Percentiles rank a stretch among this genome's conserved stretches.
These are phyloP conservation scores for Lentinula novae-zelandiae DNA, from an alignment of 1,284 basidiomycete genomes.

Conservation along the genomic window DNA sequence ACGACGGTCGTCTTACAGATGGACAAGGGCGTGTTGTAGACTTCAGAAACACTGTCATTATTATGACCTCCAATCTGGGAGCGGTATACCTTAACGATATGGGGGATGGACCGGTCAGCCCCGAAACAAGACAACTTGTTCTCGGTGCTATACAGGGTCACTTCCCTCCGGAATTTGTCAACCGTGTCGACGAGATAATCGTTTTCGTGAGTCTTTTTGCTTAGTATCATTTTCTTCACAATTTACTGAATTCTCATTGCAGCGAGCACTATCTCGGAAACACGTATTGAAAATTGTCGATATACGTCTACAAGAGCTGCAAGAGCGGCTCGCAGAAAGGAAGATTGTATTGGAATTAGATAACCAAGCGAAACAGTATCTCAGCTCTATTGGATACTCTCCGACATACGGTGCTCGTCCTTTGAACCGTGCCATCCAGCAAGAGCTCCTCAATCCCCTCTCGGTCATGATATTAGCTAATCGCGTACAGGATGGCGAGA, in stretches of 20 bases:
- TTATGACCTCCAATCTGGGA: constrained; percentile 93
- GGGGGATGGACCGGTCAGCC: constrained; percentile 68
- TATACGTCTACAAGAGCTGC: constrained; percentile 72
- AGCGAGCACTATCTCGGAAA: constrained; percentile 75
- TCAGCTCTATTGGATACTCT: constrained; percentile 84
- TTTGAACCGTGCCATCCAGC: constrained; percentile 89
- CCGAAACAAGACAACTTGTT: constrained; percentile 64
- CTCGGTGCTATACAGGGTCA: constrained; percentile 76
- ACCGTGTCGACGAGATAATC: constrained; percentile 87
- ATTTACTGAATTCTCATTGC: constrained; percentile 14
- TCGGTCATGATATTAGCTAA: constrained; percentile 87
- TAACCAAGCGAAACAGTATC: constrained; percentile 75
- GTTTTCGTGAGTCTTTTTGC: constrained; percentile 69
- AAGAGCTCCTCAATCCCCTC: constrained; percentile 90
- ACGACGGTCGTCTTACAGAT: constrained; percentile 94
- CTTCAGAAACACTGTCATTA: constrained; percentile 88
- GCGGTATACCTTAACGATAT: constrained; percentile 76
- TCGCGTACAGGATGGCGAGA: constrained; percentile 80
- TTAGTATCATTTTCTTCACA: background rate
- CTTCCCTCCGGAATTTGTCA: constrained; percentile 93
- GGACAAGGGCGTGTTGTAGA: constrained; percentile 75
- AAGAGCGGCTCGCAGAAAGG: constrained; percentile 72
- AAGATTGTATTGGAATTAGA: constrained; percentile 83
- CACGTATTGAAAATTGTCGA: constrained; percentile 84
- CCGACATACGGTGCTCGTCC: constrained; percentile 88